Conservation (phyloP, 2,329 filamentous ascomycete species). For the Xylaria sp. region DNA sequence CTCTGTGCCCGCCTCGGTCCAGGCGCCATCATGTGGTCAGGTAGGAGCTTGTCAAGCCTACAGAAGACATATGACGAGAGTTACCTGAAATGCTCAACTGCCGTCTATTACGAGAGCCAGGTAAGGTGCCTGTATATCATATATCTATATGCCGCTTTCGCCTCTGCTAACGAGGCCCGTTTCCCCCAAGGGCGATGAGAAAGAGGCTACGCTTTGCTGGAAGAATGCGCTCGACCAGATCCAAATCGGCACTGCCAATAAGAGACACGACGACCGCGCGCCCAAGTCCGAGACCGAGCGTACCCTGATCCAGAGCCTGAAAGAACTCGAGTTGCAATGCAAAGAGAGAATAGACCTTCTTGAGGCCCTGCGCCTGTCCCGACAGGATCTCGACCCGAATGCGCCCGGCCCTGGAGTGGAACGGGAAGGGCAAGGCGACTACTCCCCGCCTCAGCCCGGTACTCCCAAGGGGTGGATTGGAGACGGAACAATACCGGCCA, state of each 20-base stretch:
- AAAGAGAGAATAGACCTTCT: constrained; percentile 92
- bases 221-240: constrained; percentile 88
- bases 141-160: background rate
- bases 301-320: constrained; percentile 81
- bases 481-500: constrained; percentile 81
- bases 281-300: constrained; percentile 85
- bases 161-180: background rate
- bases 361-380: constrained; percentile 78
- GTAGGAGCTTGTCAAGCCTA: constrained; percentile 72
- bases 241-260: constrained; percentile 83
- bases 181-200: constrained; percentile 78
- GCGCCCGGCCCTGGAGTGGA: constrained; percentile 33
- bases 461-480: constrained; percentile 73
- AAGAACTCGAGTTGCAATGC: constrained; percentile 87
- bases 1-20: background rate
- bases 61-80: constrained; percentile 99
- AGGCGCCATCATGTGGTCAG: constrained; percentile 60
- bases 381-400: constrained; percentile 52
- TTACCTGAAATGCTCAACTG: constrained; percentile 93
- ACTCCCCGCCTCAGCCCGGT: constrained; percentile 31
- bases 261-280: constrained; percentile 73
- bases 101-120: constrained; percentile 94
- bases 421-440: constrained; percentile 33
- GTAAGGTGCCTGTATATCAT: no score
- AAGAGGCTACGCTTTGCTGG: constrained; percentile 92